Percentiles rank a stretch among this genome's conserved stretches.
Evolutionary conservation across 108 stramenopile species (phyloP).

Genomic region (Nannochloropsis salina): DNA sequence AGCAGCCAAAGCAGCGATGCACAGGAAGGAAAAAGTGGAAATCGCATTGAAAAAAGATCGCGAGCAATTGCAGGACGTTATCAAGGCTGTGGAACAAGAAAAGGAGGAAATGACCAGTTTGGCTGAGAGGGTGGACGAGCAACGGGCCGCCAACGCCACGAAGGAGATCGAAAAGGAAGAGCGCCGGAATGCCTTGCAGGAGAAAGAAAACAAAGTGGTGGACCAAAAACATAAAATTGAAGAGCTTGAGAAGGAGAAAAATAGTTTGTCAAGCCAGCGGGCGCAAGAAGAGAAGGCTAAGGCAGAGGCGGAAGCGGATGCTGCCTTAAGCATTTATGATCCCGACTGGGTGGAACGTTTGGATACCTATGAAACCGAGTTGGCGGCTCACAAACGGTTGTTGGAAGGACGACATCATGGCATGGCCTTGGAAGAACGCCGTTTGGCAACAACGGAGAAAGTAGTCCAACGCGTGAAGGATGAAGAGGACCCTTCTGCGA

Average conservation of each 20-base stretch:
- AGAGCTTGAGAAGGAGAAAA: neutral
- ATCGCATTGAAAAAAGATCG: neutral
- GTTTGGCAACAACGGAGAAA: neutral
- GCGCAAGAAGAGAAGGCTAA: neutral
- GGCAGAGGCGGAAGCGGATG: neutral
- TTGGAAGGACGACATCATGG: neutral
- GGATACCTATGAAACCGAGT: neutral
- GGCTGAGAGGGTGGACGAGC: neutral
- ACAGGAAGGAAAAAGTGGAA: neutral
- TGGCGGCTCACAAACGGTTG: neutral
- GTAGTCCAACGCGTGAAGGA: neutral
- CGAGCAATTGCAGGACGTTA: neutral
- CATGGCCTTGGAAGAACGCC: neutral
- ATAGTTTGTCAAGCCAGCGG: neutral
- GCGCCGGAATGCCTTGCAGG: neutral
- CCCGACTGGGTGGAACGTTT: neutral
- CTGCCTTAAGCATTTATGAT: neutral
- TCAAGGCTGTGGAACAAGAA: neutral
- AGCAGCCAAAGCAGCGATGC: neutral
- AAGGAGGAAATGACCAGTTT: neutral
- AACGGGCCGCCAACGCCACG: neutral
- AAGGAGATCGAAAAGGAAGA: neutral
- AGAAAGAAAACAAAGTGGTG: neutral
- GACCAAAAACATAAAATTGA: neutral
- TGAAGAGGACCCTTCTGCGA: neutral